Conservation (phyloP, 2,329 filamentous ascomycete genomes). For the Volutella citrinella region DNA sequence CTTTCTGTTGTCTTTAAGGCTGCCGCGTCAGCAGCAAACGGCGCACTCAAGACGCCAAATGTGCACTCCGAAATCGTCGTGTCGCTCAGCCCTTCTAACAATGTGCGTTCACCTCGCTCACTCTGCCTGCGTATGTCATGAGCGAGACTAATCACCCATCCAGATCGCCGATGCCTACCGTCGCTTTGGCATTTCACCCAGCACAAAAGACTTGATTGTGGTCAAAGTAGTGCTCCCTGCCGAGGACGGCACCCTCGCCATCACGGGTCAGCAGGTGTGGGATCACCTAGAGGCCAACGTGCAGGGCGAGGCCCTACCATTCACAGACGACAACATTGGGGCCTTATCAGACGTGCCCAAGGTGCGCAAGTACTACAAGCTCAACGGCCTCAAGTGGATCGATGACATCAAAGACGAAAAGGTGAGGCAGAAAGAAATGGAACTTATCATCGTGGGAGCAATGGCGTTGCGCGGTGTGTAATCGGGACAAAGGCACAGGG, state of each 20-base stretch:
- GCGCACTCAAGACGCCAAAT: conserved; percentile 72
- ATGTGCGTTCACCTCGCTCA: too few relatives aligned
- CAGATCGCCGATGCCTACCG: conserved; percentile 92
- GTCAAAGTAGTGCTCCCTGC: conserved; percentile 69
- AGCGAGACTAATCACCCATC: too few relatives aligned
- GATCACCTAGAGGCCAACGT: conserved; percentile 61
- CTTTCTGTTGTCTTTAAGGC: conserved; percentile 76
- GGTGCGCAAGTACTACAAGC: conserved; percentile 83
- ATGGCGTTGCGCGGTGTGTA: conserved; percentile 61
- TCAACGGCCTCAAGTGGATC: conserved; percentile 59
- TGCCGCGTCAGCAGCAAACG: conserved; percentile 61
- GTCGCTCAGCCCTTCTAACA: conserved; percentile 76
- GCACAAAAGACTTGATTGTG: conserved; percentile 70
- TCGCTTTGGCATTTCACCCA: conserved; percentile 74
- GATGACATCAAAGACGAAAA: conserved; percentile 42
- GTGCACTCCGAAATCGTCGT: conserved; percentile 88
- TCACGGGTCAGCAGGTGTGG: conserved; percentile 46
- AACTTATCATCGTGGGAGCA: conserved; percentile 67
- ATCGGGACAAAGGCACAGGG: conserved; percentile 6
- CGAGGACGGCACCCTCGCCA: conserved; percentile 37
- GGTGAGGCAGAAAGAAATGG: conserved; percentile 53
- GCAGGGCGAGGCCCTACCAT: conserved; percentile 55
- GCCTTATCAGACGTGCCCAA: conserved; percentile 61
- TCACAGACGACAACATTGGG: conserved; percentile 62
- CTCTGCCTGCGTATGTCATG: too few relatives aligned